phyloP scores from a whole-genome alignment of 1,284 basidiomycete genomes.

The Ustilago cynodontis region DNA sequence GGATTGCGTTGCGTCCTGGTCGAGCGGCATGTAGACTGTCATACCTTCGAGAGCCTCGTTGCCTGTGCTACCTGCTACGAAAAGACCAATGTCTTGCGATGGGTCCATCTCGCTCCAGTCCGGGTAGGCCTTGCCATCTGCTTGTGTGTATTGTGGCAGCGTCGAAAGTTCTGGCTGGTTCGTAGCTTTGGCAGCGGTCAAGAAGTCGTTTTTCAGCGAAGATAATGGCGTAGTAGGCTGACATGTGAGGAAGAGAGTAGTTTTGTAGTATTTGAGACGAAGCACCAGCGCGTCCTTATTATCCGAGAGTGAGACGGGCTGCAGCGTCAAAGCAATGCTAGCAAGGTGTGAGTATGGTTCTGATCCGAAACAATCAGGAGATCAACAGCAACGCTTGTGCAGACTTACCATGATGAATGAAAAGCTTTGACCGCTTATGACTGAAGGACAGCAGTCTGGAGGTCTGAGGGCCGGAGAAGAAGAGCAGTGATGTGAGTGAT shows the following conservation, averaged over 20 bases:
- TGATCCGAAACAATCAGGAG: no score
- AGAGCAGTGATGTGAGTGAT: background rate
- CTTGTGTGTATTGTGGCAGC: constrained; percentile 19
- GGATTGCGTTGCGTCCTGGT: constrained; percentile 21
- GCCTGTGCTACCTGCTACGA: constrained; percentile 33
- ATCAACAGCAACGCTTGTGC: background rate
- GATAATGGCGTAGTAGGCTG: constrained; percentile 27
- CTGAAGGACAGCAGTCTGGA: background rate
- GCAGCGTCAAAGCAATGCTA: background rate
- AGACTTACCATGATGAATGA: background rate
- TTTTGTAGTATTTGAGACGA: constrained; percentile 50
- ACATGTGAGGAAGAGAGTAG: constrained; percentile 44
- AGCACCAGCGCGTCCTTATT: constrained; percentile 44
- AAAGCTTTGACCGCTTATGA: background rate
- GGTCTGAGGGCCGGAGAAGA: background rate
- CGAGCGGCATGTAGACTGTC: constrained; percentile 49
- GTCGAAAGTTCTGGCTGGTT: constrained; percentile 35
- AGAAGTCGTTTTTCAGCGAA: constrained; percentile 34
- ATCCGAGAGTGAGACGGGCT: constrained; percentile 34
- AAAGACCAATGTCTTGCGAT: constrained; percentile 39
- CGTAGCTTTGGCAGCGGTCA: constrained; percentile 27
- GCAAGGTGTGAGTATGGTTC: background rate
- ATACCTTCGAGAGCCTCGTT: constrained; percentile 26
- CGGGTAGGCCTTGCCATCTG: constrained; percentile 39
- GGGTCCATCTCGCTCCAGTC: constrained; percentile 35